phyloP scores from a whole-genome alignment of 345 rosid species.

The Iberis pinnata region DNA sequence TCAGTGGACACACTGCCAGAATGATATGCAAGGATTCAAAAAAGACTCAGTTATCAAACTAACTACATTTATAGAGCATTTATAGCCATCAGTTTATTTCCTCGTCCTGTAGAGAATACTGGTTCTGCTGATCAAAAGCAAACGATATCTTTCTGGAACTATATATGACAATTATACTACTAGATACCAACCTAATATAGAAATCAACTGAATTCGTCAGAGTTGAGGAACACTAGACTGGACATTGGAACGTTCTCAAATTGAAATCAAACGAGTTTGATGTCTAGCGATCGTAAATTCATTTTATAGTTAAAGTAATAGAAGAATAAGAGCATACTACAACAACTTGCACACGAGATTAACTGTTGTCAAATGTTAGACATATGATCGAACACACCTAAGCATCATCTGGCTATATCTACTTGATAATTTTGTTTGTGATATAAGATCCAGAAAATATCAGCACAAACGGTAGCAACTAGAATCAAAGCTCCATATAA shows the following conservation, averaged over 20 bases:
- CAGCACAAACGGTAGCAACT: neutral
- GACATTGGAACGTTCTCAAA: neutral
- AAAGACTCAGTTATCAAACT: constrained; percentile 7
- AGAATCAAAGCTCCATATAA: neutral
- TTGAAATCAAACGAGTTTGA: constrained; percentile 3
- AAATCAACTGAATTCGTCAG: constrained; percentile 4
- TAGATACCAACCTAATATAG: neutral
- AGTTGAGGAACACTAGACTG: neutral
- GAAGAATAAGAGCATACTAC: neutral
- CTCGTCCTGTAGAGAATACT: neutral
- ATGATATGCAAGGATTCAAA: constrained; percentile 5
- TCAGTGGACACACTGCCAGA: constrained; percentile 60
- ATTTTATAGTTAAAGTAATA: neutral
- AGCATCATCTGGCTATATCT: constrained; percentile 7
- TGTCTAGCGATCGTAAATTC: constrained; percentile 7
- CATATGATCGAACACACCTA: constrained; percentile 19
- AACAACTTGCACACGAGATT: neutral
- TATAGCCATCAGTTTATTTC: neutral
- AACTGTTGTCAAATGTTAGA: constrained; percentile 3
- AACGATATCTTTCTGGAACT: neutral
- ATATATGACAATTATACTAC: neutral
- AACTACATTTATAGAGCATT: neutral
- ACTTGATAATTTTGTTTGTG: neutral
- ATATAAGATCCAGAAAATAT: constrained; percentile 9
- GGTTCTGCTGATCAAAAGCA: constrained; percentile 6